phyloP scores from a whole-genome alignment of 164 flowering plant genomes.

The Sextonia rubra region DNA sequence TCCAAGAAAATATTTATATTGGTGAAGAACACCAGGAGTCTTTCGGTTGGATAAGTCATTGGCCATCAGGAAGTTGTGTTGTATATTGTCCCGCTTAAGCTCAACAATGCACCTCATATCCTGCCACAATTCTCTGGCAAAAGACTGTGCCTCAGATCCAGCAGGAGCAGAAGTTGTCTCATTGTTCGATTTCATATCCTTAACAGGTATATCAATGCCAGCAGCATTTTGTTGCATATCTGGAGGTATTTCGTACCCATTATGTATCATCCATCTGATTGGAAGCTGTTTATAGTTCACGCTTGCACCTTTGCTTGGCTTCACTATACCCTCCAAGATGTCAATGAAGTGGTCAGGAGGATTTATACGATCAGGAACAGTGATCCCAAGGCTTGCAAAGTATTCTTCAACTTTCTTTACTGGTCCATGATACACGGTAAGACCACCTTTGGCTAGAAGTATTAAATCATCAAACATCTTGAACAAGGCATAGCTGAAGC shows the following conservation, averaged over 20 bases:
- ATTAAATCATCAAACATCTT: slow-evolving; percentile 94
- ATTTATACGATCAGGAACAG: slow-evolving; percentile 85
- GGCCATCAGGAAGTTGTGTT: slow-evolving; percentile 39
- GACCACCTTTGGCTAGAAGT: slow-evolving; percentile 95
- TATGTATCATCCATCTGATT: slow-evolving; percentile 93
- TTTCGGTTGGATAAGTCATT: slow-evolving; percentile 65
- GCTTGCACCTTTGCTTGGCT: slow-evolving; percentile 41
- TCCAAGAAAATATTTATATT: slow-evolving; percentile 79
- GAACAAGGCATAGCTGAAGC: slow-evolving; percentile 80
- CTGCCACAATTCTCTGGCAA: slow-evolving; percentile 79
- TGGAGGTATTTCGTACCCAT: slow-evolving; percentile 78
- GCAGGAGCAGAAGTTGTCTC: slow-evolving; percentile 22
- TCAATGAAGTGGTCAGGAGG: slow-evolving; percentile 96
- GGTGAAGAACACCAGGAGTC: slow-evolving; percentile 54
- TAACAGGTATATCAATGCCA: slow-evolving; percentile 18
- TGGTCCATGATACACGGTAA: slow-evolving; percentile 82
- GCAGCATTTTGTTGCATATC: slow-evolving; percentile 57
- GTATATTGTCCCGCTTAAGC: slow-evolving; percentile 47
- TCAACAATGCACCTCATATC: slow-evolving; percentile 56
- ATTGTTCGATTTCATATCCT: slow-evolving; percentile 27
- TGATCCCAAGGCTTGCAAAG: slow-evolving; percentile 72
- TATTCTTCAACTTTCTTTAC: slow-evolving; percentile 92
- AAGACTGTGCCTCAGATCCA: slow-evolving; percentile 44
- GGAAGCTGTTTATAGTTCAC: slow-evolving; percentile 67
- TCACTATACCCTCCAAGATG: slow-evolving; percentile 85